phyloP scores from a whole-genome alignment of 176 grass and related monocot species.

The Typha latifolia region DNA sequence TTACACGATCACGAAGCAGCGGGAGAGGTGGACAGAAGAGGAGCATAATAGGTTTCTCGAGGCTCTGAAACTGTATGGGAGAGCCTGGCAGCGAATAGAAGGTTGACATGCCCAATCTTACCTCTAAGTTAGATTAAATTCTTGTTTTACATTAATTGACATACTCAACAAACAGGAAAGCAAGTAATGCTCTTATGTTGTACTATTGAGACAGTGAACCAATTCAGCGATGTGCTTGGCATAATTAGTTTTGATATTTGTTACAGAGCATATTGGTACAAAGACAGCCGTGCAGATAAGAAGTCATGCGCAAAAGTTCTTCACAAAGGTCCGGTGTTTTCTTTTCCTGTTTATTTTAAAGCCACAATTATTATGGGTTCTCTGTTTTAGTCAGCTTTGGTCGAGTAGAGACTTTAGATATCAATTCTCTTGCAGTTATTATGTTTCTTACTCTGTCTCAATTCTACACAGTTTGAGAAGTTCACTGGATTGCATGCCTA shows the following conservation, averaged over 20 bases:
- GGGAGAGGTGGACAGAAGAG: slow-evolving; percentile 91
- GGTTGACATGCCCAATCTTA: slow-evolving; percentile 33
- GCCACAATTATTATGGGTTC: slow-evolving; percentile 5
- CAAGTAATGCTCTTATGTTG: no score
- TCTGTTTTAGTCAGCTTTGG: no score
- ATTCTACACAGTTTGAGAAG: no score
- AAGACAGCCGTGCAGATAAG: slow-evolving; percentile 97
- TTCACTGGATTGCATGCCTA: no score
- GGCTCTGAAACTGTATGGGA: slow-evolving; percentile 87
- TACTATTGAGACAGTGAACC: background rate
- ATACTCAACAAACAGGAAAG: background rate
- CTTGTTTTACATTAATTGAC: slow-evolving; percentile 15
- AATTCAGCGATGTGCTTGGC: slow-evolving; percentile 8
- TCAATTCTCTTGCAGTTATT: no score
- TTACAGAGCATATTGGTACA: slow-evolving; percentile 92
- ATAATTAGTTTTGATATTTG: slow-evolving; percentile 17
- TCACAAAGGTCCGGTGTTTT: slow-evolving; percentile 74
- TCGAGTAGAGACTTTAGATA: no score
- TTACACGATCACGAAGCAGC: slow-evolving; percentile 93
- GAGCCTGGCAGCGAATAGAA: slow-evolving; percentile 98
- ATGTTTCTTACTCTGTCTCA: no score
- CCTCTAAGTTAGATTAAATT: slow-evolving; percentile 4
- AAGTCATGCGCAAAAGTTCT: slow-evolving; percentile 99
- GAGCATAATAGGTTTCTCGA: slow-evolving; percentile 91
- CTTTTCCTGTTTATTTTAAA: slow-evolving; percentile 22